Conservation (phyloP, 257 asterid species). For the Cinchona pubescens region DNA sequence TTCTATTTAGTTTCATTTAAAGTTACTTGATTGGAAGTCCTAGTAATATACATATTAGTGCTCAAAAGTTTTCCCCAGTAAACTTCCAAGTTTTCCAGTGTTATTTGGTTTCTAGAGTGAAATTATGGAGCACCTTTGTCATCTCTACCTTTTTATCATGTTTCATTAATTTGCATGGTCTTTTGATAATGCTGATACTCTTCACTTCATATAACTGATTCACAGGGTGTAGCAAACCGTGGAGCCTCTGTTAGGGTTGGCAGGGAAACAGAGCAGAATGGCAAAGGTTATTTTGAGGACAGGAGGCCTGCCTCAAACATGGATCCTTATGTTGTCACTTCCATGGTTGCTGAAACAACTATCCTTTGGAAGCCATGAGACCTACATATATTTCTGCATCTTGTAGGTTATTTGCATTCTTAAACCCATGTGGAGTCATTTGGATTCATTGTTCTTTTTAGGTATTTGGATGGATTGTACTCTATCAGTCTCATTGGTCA, state of each 20-base stretch:
- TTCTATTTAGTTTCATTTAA: background rate
- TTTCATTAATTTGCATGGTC: background rate
- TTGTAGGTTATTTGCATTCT: slow-evolving; percentile 1
- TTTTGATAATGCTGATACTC: background rate
- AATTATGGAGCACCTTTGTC: background rate
- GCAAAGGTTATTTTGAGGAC: slow-evolving; percentile 76
- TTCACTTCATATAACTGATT: background rate
- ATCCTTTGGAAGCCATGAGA: slow-evolving; percentile 48
- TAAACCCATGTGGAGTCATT: background rate
- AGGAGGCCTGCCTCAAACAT: slow-evolving; percentile 77
- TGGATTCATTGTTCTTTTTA: background rate
- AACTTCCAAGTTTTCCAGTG: background rate
- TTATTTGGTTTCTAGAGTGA: background rate
- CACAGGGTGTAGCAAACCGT: slow-evolving; percentile 76
- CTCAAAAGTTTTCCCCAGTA: background rate
- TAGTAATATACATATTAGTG: background rate
- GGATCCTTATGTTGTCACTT: slow-evolving; percentile 73
- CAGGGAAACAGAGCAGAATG: slow-evolving; percentile 69
- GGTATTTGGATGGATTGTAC: background rate
- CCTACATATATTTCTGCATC: background rate
- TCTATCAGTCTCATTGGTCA: background rate
- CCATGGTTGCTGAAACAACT: slow-evolving; percentile 76
- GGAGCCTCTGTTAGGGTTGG: slow-evolving; percentile 84
- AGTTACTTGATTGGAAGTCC: background rate
- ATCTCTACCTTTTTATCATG: background rate